phyloP scores from a whole-genome alignment of 23 red algal species.

The Cyanidioschyzon merolae region DNA sequence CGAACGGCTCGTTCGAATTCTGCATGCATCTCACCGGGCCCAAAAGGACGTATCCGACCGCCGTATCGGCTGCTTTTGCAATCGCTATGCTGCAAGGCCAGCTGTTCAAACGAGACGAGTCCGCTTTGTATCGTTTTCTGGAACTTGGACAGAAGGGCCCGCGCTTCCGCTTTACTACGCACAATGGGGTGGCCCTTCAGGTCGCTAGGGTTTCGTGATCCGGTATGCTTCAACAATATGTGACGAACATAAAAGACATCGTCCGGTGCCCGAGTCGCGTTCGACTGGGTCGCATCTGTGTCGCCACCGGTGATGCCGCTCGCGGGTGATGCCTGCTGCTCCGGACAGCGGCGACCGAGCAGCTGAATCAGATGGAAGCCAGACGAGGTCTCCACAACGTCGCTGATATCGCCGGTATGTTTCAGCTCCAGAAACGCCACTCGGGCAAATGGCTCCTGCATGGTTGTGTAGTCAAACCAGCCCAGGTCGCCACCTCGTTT shows the following conservation, averaged over 20 bases:
- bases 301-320: no score
- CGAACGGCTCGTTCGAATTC: constrained; percentile 63
- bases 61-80: constrained; percentile 48
- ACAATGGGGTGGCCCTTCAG: constrained; percentile 23
- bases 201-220: constrained; percentile 45
- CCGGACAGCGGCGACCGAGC: neutral
- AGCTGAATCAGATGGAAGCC: constrained; percentile 68
- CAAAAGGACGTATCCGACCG: constrained; percentile 58
- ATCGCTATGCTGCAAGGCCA: constrained; percentile 45
- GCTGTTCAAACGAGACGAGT: constrained; percentile 35
- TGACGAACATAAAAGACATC: constrained; percentile 21
- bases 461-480: constrained; percentile 41
- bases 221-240: constrained; percentile 63
- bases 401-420: constrained; percentile 49
- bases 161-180: constrained; percentile 25
- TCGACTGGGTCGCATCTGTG: no score
- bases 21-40: constrained; percentile 61
- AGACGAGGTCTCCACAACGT: constrained; percentile 53
- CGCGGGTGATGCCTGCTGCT: no score
- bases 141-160: constrained; percentile 24
- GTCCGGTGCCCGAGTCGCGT: neutral
- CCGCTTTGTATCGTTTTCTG: constrained; percentile 35
- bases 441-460: constrained; percentile 71
- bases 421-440: constrained; percentile 46
- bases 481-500: constrained; percentile 57